These are phyloP conservation scores for Ploettnerulaceae sp. DNA, from an alignment of 2,329 filamentous ascomycete genomes.

Conservation along the genomic window DNA sequence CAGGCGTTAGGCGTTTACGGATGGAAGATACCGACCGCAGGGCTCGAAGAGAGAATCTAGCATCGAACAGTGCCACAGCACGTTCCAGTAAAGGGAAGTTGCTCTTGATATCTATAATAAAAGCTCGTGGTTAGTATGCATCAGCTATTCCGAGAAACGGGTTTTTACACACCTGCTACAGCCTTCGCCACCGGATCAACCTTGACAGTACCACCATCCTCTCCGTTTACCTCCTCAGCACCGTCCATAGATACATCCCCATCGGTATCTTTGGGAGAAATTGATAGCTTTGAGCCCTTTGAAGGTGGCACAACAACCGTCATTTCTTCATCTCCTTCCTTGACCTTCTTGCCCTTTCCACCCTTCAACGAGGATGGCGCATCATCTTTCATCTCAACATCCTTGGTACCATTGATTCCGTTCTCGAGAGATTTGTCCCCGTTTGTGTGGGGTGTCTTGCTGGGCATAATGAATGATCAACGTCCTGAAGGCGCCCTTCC, in stretches of 20 bases:
- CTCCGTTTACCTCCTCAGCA: constrained; percentile 30
- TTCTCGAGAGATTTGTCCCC: constrained; percentile 67
- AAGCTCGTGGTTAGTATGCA: constrained; percentile 16
- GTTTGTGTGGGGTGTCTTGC: constrained; percentile 63
- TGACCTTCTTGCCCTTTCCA: constrained; percentile 59
- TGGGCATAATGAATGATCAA: constrained; percentile 50
- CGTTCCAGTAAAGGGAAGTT: constrained; percentile 90
- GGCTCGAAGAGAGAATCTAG: constrained; percentile 89
- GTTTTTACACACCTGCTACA: constrained; percentile 49
- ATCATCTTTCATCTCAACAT: constrained; percentile 68
- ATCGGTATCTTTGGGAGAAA: constrained; percentile 56
- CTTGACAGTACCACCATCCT: constrained; percentile 43
- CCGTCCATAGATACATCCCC: constrained; percentile 69
- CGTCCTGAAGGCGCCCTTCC: constrained; percentile 27
- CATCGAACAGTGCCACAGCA: constrained; percentile 88
- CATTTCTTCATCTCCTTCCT: constrained; percentile 74
- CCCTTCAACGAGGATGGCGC: constrained; percentile 53
- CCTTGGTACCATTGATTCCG: constrained; percentile 59
- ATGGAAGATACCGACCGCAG: constrained; percentile 93
- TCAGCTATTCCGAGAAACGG: not conserved
- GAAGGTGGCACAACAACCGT: constrained; percentile 73
- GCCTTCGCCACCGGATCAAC: constrained; percentile 57
- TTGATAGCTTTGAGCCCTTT: constrained; percentile 57
- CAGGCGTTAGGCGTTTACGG: constrained; percentile 81
- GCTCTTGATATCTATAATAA: constrained; percentile 75